These are phyloP conservation scores for Hortiboletus flavorubellus DNA, from an alignment of 768 basidiomycete genomes.

Conservation along the genomic window DNA sequence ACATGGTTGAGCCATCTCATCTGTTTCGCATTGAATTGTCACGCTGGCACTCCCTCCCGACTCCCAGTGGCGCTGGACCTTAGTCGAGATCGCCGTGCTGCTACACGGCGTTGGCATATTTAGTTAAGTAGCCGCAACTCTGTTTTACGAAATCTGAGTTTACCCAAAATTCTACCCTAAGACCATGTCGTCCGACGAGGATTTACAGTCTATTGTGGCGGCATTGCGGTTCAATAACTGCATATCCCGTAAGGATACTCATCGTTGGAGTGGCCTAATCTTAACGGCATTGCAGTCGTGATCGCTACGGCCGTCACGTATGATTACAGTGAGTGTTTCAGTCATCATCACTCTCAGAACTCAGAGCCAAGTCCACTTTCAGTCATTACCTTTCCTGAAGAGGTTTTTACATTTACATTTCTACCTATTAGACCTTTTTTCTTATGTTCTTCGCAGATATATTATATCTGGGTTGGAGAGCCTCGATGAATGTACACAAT, in stretches of 20 bases:
- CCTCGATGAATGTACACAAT: not conserved
- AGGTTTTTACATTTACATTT: constrained; percentile 6
- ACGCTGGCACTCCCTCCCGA: too few relatives aligned
- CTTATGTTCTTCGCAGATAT: constrained; percentile 9
- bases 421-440: not conserved
- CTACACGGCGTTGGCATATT: not conserved
- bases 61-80: too few relatives aligned
- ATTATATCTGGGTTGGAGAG: constrained; percentile 18
- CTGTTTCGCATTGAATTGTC: too few relatives aligned
- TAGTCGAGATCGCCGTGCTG: too few relatives aligned
- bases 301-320: constrained; percentile 11
- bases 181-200: constrained; percentile 13
- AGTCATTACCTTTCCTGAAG: constrained; percentile 18
- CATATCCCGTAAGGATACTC: constrained; percentile 2
- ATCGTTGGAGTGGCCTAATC: not conserved
- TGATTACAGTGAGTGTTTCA: constrained; percentile 18
- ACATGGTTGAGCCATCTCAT: too few relatives aligned
- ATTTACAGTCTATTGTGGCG: constrained; percentile 1
- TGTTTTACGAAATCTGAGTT: too few relatives aligned
- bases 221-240: constrained; percentile 9
- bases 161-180: too few relatives aligned
- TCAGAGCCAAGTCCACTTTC: not conserved
- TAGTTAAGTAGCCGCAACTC: not conserved
- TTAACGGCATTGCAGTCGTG: constrained; percentile 11
- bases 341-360: not conserved